Conservation (phyloP, 768 basidiomycete genomes). For the Tricholoma matsutake region DNA sequence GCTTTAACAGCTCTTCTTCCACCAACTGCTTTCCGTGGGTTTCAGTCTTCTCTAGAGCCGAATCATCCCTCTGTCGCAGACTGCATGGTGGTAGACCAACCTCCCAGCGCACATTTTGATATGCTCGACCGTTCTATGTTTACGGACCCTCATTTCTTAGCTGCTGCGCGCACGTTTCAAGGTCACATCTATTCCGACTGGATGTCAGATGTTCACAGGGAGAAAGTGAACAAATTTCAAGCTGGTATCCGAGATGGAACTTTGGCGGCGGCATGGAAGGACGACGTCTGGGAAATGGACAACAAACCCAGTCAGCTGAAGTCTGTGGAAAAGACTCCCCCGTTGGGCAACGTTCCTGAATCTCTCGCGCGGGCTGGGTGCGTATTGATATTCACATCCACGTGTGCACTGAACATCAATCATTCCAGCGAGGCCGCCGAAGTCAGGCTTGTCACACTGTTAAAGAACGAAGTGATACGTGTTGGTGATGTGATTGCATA, state of each 20-base stretch:
- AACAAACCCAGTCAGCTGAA: constrained; percentile 24
- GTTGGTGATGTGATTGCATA: constrained; percentile 56
- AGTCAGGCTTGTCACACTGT: constrained; percentile 44
- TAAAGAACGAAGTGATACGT: constrained; percentile 40
- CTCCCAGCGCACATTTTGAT: constrained; percentile 6
- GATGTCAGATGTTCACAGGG: constrained; percentile 41
- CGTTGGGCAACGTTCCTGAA: constrained; percentile 6
- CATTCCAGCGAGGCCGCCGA: constrained; percentile 36
- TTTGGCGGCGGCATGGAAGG: constrained; percentile 59
- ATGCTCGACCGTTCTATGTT: constrained; percentile 40
- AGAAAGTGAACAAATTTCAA: constrained; percentile 40
- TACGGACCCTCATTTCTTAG: constrained; percentile 49
- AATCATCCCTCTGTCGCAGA: constrained; percentile 35
- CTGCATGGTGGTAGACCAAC: constrained; percentile 18
- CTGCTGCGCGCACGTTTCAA: constrained; percentile 56
- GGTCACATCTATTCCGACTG: constrained; percentile 56
- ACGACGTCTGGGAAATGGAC: constrained; percentile 54
- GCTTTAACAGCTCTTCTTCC: constrained; percentile 41
- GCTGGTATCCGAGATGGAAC: constrained; percentile 43
- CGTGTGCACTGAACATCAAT: background rate
- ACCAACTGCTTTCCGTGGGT: constrained; percentile 41
- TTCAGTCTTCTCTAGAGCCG: constrained; percentile 26
- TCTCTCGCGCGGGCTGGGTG: constrained; percentile 31
- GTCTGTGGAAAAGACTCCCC: constrained; percentile 7
- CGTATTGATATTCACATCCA: constrained; percentile 5